Evolutionary conservation across 805 yeast species (phyloP), one percentile per base, ranked within the genome.

Genomic region (Metschnikowia dekortorum): DNA sequence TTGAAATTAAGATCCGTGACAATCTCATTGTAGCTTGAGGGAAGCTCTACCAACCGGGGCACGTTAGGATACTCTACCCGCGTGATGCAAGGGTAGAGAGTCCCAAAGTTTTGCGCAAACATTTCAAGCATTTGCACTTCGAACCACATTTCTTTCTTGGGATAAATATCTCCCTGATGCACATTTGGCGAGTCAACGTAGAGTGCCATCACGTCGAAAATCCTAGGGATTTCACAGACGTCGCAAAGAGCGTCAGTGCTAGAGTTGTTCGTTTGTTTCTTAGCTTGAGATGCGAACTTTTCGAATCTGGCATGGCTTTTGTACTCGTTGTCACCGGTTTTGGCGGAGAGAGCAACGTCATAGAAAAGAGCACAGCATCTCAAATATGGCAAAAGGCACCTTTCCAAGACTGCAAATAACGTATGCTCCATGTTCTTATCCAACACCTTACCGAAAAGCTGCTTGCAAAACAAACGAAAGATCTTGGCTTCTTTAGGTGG

Each of bases 11-110:
- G 56, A 43, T 66, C 67, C 10, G 61, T 58, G 10, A 59, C 53
- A 46, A 74, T 62, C 6, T 59, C 53, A 47, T 59, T 61, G 49
- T 63, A 68, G 53, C 75, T 73, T 11, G 58, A 53, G 10, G 89
- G 85, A 41, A 85, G 61, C 44, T 78, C 76, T 33, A 80, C 70
- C 45, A 85, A 65, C 46, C 76, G 77, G 1, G 81, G 68, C 6
- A 75, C 71, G 10, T 84, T 83, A 6, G 88, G 84, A 54, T 74
- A 81, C 26, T 77, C 83, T 28, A 76, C 28, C 33, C 3, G 2
- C 33, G 11, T 39, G 26, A 39, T 39, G 9, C 11, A 32, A 13
- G 33, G 22, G 33, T 39, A 39, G 22, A 39, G 33, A 10, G 33
- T 39, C n/a, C 33, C 28, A 29, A 29, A 39, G 33, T 39, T 39